These are phyloP conservation scores for Chlorella sorokiniana DNA, from an alignment of 139 green algal species.

Conservation along the genomic window DNA sequence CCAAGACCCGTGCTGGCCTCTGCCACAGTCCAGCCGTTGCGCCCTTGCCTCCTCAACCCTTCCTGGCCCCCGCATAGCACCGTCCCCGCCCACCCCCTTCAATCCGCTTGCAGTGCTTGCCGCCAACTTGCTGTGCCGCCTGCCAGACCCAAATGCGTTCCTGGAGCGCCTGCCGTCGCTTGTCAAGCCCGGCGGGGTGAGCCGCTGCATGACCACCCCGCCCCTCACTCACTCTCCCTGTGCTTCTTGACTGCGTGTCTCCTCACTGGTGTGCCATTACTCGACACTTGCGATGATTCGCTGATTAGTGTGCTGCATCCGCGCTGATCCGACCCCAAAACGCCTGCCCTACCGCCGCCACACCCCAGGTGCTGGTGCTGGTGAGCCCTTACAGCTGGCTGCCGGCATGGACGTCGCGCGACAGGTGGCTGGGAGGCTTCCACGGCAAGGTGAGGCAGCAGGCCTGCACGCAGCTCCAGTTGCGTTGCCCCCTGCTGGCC, in stretches of 20 bases:
- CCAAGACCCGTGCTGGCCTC: no score
- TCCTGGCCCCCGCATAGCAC: neutral
- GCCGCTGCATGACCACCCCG: neutral
- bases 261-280: slow-evolving; percentile 10
- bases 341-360: neutral
- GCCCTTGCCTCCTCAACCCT: neutral
- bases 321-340: neutral
- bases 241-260: neutral
- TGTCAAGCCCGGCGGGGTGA: slow-evolving; percentile 62
- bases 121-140: slow-evolving; percentile 74
- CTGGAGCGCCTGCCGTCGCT: slow-evolving; percentile 50
- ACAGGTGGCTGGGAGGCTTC: slow-evolving; percentile 66
- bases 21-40: no score
- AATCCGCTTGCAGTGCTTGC: slow-evolving; percentile 56
- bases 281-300: no score
- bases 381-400: slow-evolving; percentile 75
- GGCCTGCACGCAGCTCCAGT: neutral
- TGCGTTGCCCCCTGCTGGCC: neutral
- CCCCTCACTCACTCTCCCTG: neutral
- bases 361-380: slow-evolving; percentile 53
- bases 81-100: neutral
- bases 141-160: slow-evolving; percentile 67
- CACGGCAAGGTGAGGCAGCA: slow-evolving; percentile 36
- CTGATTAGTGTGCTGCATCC: no score
- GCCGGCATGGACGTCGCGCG: slow-evolving; percentile 60